Evolutionary conservation across 257 asterid genomes (phyloP).

Genomic region (Ilex asprella): DNA sequence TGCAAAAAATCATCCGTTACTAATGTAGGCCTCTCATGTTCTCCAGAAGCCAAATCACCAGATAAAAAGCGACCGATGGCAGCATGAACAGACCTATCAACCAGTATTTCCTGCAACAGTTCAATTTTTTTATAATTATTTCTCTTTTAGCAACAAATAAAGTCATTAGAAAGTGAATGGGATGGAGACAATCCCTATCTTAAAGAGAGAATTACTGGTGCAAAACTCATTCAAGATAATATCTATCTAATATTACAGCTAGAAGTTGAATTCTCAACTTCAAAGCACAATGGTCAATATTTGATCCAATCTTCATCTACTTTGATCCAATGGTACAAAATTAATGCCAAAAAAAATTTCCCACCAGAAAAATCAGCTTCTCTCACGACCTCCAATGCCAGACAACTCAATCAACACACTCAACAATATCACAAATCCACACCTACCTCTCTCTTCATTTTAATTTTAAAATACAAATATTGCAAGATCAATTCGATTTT

Average conservation of each 20-base stretch:
- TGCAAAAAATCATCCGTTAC: conserved; percentile 61
- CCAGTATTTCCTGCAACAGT: conserved; percentile 66
- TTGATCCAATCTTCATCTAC: no score
- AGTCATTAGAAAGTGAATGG: neutral
- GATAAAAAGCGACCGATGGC: conserved; percentile 73
- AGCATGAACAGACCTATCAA: conserved; percentile 87
- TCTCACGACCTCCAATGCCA: no score
- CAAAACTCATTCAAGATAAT: neutral
- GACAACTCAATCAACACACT: no score
- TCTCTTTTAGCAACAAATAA: neutral
- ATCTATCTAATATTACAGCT: neutral
- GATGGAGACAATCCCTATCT: neutral
- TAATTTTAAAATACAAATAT: no score
- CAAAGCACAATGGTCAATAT: no score
- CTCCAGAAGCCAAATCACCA: conserved; percentile 30
- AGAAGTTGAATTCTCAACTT: no score
- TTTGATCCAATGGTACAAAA: no score
- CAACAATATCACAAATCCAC: no score
- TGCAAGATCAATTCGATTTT: no score
- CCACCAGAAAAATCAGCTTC: no score
- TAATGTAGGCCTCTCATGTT: conserved; percentile 43
- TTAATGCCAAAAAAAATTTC: no score
- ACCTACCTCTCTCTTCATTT: no score
- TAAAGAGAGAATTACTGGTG: neutral
- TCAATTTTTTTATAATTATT: neutral